A percentile compares a stretch with the other conserved stretches of the same genome.
Conservation (phyloP, 2,329 filamentous ascomycete species). For the Botrytis paeoniae region DNA sequence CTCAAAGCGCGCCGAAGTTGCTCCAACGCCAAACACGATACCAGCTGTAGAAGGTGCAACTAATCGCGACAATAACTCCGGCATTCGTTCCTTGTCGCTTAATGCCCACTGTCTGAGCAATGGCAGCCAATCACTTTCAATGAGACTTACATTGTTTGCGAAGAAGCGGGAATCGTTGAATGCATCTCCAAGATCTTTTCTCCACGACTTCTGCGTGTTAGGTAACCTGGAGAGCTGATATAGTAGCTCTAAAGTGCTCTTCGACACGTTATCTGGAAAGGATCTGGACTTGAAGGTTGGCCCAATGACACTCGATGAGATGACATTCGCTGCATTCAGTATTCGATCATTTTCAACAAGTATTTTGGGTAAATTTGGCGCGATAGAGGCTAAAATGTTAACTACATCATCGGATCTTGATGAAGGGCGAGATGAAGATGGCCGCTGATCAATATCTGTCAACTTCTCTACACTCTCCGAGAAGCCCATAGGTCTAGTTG, state of each 20-base stretch:
- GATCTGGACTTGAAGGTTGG: slow-evolving; percentile 79
- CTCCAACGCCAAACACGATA: slow-evolving; percentile 97
- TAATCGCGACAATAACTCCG: slow-evolving; percentile 75
- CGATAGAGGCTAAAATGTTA: slow-evolving; percentile 71
- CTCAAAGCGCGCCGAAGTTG: slow-evolving; percentile 88
- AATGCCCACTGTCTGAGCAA: slow-evolving; percentile 81
- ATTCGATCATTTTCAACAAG: slow-evolving; percentile 84
- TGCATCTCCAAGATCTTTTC: slow-evolving; percentile 85
- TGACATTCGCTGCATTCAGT: slow-evolving; percentile 70
- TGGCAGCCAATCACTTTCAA: slow-evolving; percentile 75
- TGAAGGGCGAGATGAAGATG: slow-evolving; percentile 27
- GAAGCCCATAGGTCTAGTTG: slow-evolving; percentile 76
- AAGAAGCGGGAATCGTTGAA: slow-evolving; percentile 92
- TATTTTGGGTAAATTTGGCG: slow-evolving; percentile 78
- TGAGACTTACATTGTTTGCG: slow-evolving; percentile 60
- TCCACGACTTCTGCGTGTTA: slow-evolving; percentile 84
- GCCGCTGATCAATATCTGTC: slow-evolving; percentile 39
- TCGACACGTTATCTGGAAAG: slow-evolving; percentile 82
- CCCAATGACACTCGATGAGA: slow-evolving; percentile 78
- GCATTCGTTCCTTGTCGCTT: slow-evolving; percentile 82
- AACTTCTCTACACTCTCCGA: slow-evolving; percentile 49
- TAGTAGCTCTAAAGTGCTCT: slow-evolving; percentile 67
- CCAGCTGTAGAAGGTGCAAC: slow-evolving; percentile 86
- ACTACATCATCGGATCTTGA: slow-evolving; percentile 70
- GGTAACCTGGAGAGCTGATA: slow-evolving; percentile 74